These are phyloP conservation scores for Saturnispora hagleri DNA, from an alignment of 805 yeast species.

Conservation along the genomic window DNA sequence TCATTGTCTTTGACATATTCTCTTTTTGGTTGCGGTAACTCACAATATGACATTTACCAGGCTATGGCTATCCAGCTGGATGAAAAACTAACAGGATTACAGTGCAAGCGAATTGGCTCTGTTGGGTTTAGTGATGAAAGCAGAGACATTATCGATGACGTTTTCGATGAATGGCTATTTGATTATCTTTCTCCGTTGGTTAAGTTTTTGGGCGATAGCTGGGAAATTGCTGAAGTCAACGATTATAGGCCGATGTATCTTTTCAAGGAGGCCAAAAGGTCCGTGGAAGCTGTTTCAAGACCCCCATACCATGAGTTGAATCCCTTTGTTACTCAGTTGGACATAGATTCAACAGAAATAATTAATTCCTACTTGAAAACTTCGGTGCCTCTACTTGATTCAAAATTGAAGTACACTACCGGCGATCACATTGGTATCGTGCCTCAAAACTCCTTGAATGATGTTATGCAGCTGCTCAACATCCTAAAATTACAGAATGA, in stretches of 20 bases:
- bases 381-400: constrained; percentile 54
- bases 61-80: constrained; percentile 59
- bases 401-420: constrained; percentile 70
- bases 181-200: constrained; percentile 43
- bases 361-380: constrained; percentile 62
- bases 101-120: constrained; percentile 52
- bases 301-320: constrained; percentile 23
- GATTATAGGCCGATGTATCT: constrained; percentile 54
- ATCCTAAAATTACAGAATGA: constrained; percentile 46
- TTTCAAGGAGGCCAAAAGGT: constrained; percentile 24
- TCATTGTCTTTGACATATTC: constrained; percentile 40
- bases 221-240: constrained; percentile 1
- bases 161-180: constrained; percentile 85
- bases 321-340: constrained; percentile 65
- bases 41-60: constrained; percentile 83
- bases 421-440: constrained; percentile 93
- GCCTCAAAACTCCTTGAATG: constrained; percentile 70
- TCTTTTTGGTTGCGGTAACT: constrained; percentile 85
- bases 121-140: constrained; percentile 92
- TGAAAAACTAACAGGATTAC: constrained; percentile 43
- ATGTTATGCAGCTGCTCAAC: constrained; percentile 50
- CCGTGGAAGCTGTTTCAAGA: not conserved
- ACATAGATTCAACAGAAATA: constrained; percentile 37
- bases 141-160: constrained; percentile 82
- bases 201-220: not conserved